Percentiles rank a stretch among this genome's conserved stretches.
These are phyloP conservation scores for Xylaria sp. DNA, from an alignment of 2,329 filamentous ascomycete genomes.

Conservation along the genomic window DNA sequence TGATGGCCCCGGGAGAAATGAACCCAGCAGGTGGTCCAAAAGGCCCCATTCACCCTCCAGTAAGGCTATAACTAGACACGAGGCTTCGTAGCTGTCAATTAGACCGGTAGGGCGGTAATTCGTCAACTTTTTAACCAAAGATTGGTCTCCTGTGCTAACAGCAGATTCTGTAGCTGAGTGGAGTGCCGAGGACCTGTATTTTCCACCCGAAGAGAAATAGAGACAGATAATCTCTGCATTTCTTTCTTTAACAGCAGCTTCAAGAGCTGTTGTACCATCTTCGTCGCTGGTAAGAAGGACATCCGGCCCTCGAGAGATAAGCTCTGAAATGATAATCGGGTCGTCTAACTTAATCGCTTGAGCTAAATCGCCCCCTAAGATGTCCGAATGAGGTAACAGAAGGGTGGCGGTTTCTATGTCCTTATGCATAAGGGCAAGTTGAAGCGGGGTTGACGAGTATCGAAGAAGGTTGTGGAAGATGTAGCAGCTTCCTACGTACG, in stretches of 20 bases:
- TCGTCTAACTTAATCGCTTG: too few species aligned
- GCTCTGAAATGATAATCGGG: too few species aligned
- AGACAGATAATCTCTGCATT: background rate
- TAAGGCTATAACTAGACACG: background rate
- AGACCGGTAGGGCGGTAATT: background rate
- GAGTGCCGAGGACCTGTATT: background rate
- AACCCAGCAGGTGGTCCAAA: slow-evolving; percentile 8
- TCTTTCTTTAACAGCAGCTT: background rate
- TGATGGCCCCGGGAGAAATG: slow-evolving; percentile 3
- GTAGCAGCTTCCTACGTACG: background rate
- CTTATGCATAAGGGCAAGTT: too few species aligned
- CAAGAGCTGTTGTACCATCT: background rate
- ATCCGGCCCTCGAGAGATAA: too few species aligned
- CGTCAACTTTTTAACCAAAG: background rate
- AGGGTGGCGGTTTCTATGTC: too few species aligned
- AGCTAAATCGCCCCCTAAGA: too few species aligned
- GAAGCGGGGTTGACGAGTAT: too few species aligned
- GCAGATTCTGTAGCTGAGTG: background rate
- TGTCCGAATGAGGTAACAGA: too few species aligned
- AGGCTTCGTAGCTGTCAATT: slow-evolving; percentile 14
- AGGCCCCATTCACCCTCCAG: background rate
- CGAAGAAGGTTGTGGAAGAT: too few species aligned
- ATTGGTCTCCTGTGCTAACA: background rate
- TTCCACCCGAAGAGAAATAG: slow-evolving; percentile 9
- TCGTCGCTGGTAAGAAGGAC: background rate